These are phyloP conservation scores for Phytophthora sojae DNA, from an alignment of 352 stramenopile genomes.

Conservation along the genomic window DNA sequence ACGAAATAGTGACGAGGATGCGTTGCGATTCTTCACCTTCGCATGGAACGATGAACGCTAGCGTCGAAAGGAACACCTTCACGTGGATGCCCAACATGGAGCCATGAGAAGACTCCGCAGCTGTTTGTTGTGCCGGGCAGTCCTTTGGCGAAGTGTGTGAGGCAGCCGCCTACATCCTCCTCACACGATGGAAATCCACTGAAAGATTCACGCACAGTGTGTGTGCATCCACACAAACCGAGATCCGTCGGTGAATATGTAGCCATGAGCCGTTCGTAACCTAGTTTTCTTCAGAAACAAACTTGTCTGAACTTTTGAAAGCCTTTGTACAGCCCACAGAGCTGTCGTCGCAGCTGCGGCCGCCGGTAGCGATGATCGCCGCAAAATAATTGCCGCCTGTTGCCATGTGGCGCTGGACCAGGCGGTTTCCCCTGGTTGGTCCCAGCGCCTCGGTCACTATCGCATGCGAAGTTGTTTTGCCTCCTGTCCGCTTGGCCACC, in stretches of 20 bases:
- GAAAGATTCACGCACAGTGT: no score
- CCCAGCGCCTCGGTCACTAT: neutral
- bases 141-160: neutral
- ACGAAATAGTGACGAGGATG: neutral
- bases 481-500: neutral
- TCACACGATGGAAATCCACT: neutral
- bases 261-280: neutral
- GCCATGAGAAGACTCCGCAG: neutral
- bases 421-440: neutral
- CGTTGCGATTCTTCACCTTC: neutral
- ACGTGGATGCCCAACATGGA: neutral
- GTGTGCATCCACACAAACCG: neutral
- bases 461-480: constrained; percentile 8
- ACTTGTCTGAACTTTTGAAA: neutral
- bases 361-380: neutral
- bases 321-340: neutral
- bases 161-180: neutral
- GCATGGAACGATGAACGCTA: constrained; percentile 5
- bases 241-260: neutral
- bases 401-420: neutral
- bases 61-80: neutral
- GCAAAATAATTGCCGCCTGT: constrained; percentile 8
- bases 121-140: neutral
- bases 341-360: neutral
- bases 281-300: neutral